Evolutionary conservation across 805 yeast genomes (phyloP), one percentile per base, ranked within the genome.

Genomic region (Hanseniaspora thailandica): DNA sequence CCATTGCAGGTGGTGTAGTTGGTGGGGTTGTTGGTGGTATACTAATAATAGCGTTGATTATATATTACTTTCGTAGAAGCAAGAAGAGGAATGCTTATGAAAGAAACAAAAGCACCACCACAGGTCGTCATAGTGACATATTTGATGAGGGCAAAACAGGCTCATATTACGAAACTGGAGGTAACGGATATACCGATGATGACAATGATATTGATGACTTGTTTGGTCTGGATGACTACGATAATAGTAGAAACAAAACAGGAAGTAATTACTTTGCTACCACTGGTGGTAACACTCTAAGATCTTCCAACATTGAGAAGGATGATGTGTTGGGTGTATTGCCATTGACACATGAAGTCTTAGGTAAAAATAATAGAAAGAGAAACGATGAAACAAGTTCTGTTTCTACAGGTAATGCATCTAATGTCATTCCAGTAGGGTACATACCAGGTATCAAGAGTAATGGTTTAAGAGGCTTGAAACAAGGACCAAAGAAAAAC

Each of bases 371-470:
- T 2, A 28, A 20, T 15, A 22, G 22, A 22, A 45, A 30, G 13
- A 52, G 36, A 19, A 52, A 52, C 8, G 57, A 55, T 35, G 55
- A 55, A 33, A 55, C 55, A 10, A 52, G 55, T n/a, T 52, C 52
- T 43, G 51, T 51, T 2, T 53, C 55, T 7, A 53, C 55, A n/a
- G 50, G 93, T 10, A 79, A 83, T 60, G 94, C 94, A 4, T 84
- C 95, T 13, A 88, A 89, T 66, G 81, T 89, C 58, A 76, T 89
- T 56, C 96, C 96, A 19, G 83, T 90, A 55, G 95, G 95, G 2
- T 89, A 88, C 63, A 86, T 89, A 56, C 97, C 97, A 0, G 97
- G 97, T 35, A 96, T 88, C 44, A 85, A 88, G 4, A 54, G 44
- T 38, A 53, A 69, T 71, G 63, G 30, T 56, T 60, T 36, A 57